These are phyloP conservation scores for Chondrus crispus DNA, from an alignment of 23 red algal genomes.

Conservation along the genomic window DNA sequence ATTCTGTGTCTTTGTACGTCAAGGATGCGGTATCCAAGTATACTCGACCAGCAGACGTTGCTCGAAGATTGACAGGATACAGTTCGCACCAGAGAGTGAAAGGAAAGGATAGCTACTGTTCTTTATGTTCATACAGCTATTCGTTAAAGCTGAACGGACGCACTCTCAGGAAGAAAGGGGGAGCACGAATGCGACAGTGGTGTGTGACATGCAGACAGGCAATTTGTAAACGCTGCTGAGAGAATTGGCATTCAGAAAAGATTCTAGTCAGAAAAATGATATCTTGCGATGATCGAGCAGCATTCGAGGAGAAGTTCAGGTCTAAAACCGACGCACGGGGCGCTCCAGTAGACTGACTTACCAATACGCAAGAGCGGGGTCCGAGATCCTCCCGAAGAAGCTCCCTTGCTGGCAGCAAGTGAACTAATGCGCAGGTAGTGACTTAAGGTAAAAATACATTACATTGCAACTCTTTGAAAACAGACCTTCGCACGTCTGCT, in stretches of 20 bases:
- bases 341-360: too few species aligned
- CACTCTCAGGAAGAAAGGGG: constrained; percentile 8
- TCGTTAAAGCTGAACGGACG: constrained; percentile 22
- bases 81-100: not conserved
- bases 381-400: too few species aligned
- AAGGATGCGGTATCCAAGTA: not conserved
- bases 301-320: not conserved
- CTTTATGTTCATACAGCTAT: constrained; percentile 10
- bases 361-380: too few species aligned
- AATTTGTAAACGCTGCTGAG: not conserved
- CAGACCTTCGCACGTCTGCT: too few species aligned
- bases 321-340: too few species aligned
- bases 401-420: too few species aligned
- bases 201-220: not conserved
- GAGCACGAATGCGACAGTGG: constrained; percentile 17
- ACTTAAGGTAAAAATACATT: too few species aligned
- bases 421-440: too few species aligned
- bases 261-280: not conserved
- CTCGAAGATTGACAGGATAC: not conserved
- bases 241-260: not conserved
- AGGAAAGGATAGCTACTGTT: not conserved
- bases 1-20: not conserved
- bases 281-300: not conserved
- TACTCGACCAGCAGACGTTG: not conserved
- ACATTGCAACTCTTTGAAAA: too few species aligned